These are phyloP conservation scores for Vaccinium myrtillus DNA, from an alignment of 148 eudicot genomes.

Conservation along the genomic window DNA sequence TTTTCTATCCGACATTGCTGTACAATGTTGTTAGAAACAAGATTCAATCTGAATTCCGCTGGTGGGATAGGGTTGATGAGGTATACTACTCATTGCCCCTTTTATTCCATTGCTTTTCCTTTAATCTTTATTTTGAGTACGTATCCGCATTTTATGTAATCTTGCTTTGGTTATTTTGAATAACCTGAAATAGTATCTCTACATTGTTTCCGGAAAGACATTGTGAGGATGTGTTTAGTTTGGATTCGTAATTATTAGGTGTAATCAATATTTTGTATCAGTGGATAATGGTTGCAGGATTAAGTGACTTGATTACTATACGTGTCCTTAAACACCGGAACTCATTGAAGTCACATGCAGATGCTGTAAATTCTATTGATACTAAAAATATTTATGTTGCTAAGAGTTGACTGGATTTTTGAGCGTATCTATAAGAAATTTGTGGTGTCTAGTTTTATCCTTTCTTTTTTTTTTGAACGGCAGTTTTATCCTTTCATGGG, in stretches of 20 bases:
- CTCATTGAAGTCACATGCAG: neutral
- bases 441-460: neutral
- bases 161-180: neutral
- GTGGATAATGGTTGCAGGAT: neutral
- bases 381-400: neutral
- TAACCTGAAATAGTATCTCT: neutral
- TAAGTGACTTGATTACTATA: neutral
- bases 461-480: no score
- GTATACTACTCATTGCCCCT: slow-evolving; percentile 25
- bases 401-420: neutral
- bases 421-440: neutral
- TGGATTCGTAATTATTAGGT: neutral
- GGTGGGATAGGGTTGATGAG: slow-evolving; percentile 92
- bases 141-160: neutral
- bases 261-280: neutral
- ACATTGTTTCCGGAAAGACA: neutral
- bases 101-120: neutral
- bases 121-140: neutral
- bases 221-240: neutral
- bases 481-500: neutral
- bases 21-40: slow-evolving; percentile 76
- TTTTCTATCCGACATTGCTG: slow-evolving; percentile 78
- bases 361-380: neutral
- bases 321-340: neutral
- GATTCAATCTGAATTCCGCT: slow-evolving; percentile 67